Base-by-base conservation (phyloP, 1,284 basidiomycete genomes). In the Volvariella volvacea region DNA sequence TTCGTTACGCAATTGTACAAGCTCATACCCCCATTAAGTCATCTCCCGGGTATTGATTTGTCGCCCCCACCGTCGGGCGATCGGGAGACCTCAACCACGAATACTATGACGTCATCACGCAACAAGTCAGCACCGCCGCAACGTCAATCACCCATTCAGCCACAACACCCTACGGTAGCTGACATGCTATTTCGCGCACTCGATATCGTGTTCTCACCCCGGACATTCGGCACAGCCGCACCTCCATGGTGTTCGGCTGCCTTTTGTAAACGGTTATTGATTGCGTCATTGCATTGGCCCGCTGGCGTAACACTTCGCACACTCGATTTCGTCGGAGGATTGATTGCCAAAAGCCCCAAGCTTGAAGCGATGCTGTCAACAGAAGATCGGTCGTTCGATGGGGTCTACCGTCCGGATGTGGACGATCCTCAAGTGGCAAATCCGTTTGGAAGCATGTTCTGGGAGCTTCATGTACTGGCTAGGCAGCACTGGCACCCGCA, bases 161-260 rank as follows among this genome's bases (percentile, higher is more conserved):
- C 63, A 57, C 25, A 28, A 28, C 51, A 56, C 62, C 58, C 63
- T 43, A 70, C 71, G n/a, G 61, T 74, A 37, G 68, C 74, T 30
- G 81, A 91, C 54, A 78, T 95, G 60, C 71, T 99, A 41, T 95
- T 99, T 73, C 80, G 86, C 43, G 86, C 89, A 33, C 73, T 98
- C 42, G 72, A 81, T 47, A 74, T 88, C 45, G 79, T 83, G 36
- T 94, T 96, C 69, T 79, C 77, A 51, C 82, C 73, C 48, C 79
- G 76, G 55, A 72, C 73, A 41, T 70, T 71, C 54, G 71, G 77
- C 30, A 63, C 65, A 46, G 59, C 74, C 32, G 64, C 80, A 2
- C 81, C 92, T 2, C 74, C 89, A 12, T 86, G 83, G 73, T 83
- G 92, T 50, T 76, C 82, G 19, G 90, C 92, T 16, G 90, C 94